Evolutionary conservation across 192 early-diverging fungal genomes (phyloP).

Genomic region (Backusella mclennaniae): DNA sequence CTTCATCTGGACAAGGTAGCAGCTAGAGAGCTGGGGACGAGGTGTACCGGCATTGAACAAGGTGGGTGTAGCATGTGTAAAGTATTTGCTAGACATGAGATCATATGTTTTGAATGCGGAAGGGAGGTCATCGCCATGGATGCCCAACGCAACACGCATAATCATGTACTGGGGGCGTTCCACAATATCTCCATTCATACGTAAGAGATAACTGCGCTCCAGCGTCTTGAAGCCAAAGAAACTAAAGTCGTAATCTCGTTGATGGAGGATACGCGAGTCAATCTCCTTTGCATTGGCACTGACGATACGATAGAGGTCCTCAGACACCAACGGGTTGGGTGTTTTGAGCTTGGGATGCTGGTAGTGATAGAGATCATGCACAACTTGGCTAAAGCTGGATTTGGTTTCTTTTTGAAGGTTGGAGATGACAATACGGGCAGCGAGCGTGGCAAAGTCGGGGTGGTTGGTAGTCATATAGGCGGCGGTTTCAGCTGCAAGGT

Average conservation of each 20-base stretch:
- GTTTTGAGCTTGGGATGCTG: conserved; percentile 82
- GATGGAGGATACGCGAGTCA: conserved; percentile 87
- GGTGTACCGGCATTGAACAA: conserved; percentile 98
- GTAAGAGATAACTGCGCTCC: conserved; percentile 88
- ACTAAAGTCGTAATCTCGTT: conserved; percentile 95
- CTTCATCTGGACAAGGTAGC: conserved; percentile 91
- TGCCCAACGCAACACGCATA: conserved; percentile 97
- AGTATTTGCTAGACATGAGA: conserved; percentile 90
- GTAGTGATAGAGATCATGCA: conserved; percentile 82
- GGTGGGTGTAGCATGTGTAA: conserved; percentile 95
- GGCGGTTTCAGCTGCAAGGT: conserved; percentile 93
- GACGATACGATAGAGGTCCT: conserved; percentile 66
- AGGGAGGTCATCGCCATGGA: conserved; percentile 88
- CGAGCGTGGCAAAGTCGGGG: conserved; percentile 94
- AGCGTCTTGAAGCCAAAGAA: conserved; percentile 99
- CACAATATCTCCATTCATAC: conserved; percentile 75
- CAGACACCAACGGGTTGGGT: conserved; percentile 84
- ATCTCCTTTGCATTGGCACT: conserved; percentile 70
- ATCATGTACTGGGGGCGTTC: conserved; percentile 97
- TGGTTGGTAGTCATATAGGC: conserved; percentile 88
- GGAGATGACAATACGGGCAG: conserved; percentile 94
- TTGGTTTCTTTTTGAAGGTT: conserved; percentile 89
- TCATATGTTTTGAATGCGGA: conserved; percentile 90
- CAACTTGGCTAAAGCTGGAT: conserved; percentile 73
- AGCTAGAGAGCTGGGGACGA: conserved; percentile 91